Evolutionary conservation across 768 basidiomycete genomes (phyloP), one percentile per base, ranked within the genome.

Genomic region (Coprinopsis sp.): DNA sequence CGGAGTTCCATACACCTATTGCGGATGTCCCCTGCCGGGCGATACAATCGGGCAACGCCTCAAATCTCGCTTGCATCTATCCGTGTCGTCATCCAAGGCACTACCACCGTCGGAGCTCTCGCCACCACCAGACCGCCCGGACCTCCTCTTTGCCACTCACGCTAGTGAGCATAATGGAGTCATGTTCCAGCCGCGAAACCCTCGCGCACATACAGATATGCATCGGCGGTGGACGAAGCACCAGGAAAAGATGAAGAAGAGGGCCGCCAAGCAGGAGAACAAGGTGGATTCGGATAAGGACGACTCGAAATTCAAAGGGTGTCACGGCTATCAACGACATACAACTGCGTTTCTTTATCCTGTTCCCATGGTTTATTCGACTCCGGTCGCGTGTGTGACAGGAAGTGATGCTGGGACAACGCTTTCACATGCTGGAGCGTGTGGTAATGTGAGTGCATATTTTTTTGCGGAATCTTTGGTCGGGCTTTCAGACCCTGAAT

Each of bases 1-100:
- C 55, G 66, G 68, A 34, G 60, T 73, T 7, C 63, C 69, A 1
- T 84, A 84, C 60, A 73, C 66, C 38, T 70, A 77, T 50, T 85
- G 82, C 49, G 82, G 82, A 2, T 84, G 82, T 54, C 71, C 77
- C 0, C 58, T 69, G 3, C 73, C 74, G 0, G 75, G 73, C 4
- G 68, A 70, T 28, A 70, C 64, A 3, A 65, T 77, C 7, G 64
- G 68, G 2, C 67, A 74, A 53, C 68, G 64, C 19, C 38, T 39
- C n/a, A n/a, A n/a, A n/a, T 28, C 61, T 80, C 28, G 53, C 64
- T 4, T 71, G 70, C 6, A 47, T 67, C 11, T 34, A 2, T 40
- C 40, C 28, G 49, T 30, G 12, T 34, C 43, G 34, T 51, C 34
- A 27, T 44, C 40, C 27, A 36, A 48, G 49, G 53, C 38, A 52